Evolutionary conservation across 106 monocot species (phyloP).

Genomic region (Posidonia australis): DNA sequence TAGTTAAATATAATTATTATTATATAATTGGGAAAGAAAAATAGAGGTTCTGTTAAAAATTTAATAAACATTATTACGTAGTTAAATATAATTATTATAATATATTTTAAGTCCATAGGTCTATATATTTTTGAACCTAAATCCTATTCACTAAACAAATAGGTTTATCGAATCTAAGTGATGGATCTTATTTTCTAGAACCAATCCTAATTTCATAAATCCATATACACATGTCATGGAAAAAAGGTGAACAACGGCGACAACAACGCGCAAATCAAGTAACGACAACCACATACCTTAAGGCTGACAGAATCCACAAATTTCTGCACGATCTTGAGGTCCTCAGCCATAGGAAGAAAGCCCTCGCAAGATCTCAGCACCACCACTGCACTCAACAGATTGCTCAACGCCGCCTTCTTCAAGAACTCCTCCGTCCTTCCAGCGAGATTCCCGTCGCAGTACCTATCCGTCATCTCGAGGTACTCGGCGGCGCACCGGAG

Average conservation of each 20-base stretch:
- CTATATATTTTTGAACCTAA: too few species aligned
- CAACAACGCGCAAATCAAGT: background rate
- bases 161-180: too few species aligned
- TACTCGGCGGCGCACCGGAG: slow-evolving; percentile 53
- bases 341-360: slow-evolving; percentile 34
- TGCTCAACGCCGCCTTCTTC: slow-evolving; percentile 32
- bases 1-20: too few species aligned
- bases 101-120: too few species aligned
- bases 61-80: too few species aligned
- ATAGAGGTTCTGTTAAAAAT: too few species aligned
- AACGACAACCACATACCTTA: slow-evolving; percentile 18
- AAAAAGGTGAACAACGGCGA: background rate
- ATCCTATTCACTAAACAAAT: too few species aligned
- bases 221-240: too few species aligned
- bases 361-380: slow-evolving; percentile 39
- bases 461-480: slow-evolving; percentile 46
- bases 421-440: slow-evolving; percentile 36
- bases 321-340: slow-evolving; percentile 27
- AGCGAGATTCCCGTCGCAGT: slow-evolving; percentile 21
- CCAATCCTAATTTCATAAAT: too few species aligned
- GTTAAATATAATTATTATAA: too few species aligned
- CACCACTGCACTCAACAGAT: slow-evolving; percentile 23
- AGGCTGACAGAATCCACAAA: slow-evolving; percentile 32
- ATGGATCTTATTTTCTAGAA: too few species aligned
- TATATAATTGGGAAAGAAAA: too few species aligned